Conservation (phyloP, 495 filamentous ascomycete species). For the Hypoxylon subgilvum region DNA sequence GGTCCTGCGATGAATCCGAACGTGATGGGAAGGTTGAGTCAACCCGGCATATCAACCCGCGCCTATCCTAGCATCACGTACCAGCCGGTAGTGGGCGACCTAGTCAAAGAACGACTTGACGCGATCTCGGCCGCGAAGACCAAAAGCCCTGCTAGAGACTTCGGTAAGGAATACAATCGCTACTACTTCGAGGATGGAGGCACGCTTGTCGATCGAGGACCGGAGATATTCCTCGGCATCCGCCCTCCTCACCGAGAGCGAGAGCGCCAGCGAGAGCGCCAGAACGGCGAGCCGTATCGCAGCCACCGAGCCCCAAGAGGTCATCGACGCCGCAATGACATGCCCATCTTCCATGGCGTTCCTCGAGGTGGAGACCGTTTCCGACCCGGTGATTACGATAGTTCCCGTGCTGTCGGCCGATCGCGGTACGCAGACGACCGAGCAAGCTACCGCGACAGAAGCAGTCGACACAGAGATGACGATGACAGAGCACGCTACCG, state of each 20-base stretch:
- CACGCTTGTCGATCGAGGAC: slow-evolving; percentile 74
- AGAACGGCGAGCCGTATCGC: slow-evolving; percentile 9
- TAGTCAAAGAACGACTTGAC: slow-evolving; percentile 69
- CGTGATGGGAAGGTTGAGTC: slow-evolving; percentile 20
- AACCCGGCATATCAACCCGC: slow-evolving; percentile 32
- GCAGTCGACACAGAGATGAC: neutral
- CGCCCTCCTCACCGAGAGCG: slow-evolving; percentile 56
- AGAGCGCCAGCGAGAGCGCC: slow-evolving; percentile 29
- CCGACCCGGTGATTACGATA: slow-evolving; percentile 27
- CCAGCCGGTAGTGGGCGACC: slow-evolving; percentile 55
- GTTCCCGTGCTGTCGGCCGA: slow-evolving; percentile 25
- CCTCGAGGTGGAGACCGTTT: slow-evolving; percentile 42
- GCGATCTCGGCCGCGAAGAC: slow-evolving; percentile 63
- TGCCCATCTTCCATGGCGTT: slow-evolving; percentile 37
- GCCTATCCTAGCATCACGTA: slow-evolving; percentile 49
- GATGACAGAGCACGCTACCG: slow-evolving; percentile 8
- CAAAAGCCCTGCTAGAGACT: slow-evolving; percentile 50
- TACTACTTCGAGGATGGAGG: slow-evolving; percentile 80
- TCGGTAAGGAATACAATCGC: slow-evolving; percentile 70
- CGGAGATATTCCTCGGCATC: slow-evolving; percentile 68
- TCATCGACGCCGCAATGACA: slow-evolving; percentile 26
- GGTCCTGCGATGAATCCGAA: slow-evolving; percentile 17
- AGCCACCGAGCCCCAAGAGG: slow-evolving; percentile 34
- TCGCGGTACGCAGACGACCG: slow-evolving; percentile 21
- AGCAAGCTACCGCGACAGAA: neutral